These are phyloP conservation scores for Cyclocybe aegerita DNA, from an alignment of 768 basidiomycete species.

Conservation along the genomic window DNA sequence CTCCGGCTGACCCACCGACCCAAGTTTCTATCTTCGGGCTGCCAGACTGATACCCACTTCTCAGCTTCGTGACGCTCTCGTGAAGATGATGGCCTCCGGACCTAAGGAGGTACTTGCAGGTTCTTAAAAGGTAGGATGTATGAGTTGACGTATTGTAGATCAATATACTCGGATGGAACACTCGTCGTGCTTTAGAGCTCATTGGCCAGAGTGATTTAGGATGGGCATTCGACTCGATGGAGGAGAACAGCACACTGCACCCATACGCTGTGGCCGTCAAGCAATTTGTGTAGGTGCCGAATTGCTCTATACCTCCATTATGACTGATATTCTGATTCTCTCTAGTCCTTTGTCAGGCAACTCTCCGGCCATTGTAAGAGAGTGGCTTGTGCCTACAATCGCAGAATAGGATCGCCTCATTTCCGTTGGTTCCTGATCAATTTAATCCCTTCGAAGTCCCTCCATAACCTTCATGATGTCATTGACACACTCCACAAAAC, in stretches of 20 bases:
- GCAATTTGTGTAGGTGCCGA: slow-evolving; percentile 25
- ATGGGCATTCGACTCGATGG: slow-evolving; percentile 40
- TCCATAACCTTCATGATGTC: neutral
- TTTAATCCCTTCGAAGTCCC: neutral
- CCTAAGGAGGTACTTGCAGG: slow-evolving; percentile 25
- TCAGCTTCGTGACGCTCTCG: slow-evolving; percentile 28
- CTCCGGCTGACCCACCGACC: neutral
- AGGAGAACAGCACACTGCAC: slow-evolving; percentile 25
- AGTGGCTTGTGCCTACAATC: no score
- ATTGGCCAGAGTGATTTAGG: slow-evolving; percentile 51
- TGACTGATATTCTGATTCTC: no score
- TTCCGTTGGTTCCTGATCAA: neutral
- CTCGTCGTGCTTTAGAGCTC: slow-evolving; percentile 47
- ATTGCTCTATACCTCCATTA: neutral
- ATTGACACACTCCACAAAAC: neutral
- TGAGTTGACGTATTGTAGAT: slow-evolving; percentile 20
- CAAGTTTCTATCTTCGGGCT: slow-evolving; percentile 31
- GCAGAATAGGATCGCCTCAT: no score
- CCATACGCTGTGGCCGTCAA: slow-evolving; percentile 31
- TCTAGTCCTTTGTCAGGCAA: no score
- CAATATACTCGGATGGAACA: slow-evolving; percentile 36
- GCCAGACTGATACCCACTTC: no score
- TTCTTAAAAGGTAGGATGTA: neutral
- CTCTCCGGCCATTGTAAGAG: no score
- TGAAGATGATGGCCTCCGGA: slow-evolving; percentile 25